Conservation (phyloP, 495 filamentous ascomycete species). For the Tricharina praecox region DNA sequence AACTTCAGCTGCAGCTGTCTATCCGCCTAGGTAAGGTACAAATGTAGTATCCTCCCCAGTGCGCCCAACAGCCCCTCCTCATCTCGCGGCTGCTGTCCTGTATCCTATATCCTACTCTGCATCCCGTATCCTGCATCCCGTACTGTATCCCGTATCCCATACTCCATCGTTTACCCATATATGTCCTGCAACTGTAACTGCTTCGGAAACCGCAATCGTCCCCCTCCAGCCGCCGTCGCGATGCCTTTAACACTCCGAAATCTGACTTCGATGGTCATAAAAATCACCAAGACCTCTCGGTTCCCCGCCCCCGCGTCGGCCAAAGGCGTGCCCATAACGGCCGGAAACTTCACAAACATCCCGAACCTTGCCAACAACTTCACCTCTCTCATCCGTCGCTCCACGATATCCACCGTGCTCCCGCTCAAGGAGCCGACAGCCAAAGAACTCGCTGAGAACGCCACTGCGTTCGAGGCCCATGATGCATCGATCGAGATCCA, state of each 20-base stretch:
- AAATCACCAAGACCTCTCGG: conserved; percentile 57
- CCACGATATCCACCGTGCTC: conserved; percentile 27
- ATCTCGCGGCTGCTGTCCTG: no score
- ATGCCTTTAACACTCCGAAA: conserved; percentile 90
- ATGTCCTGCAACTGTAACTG: no score
- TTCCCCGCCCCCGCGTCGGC: conserved; percentile 39
- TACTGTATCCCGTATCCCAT: no score
- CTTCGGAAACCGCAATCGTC: no score
- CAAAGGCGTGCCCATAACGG: conserved; percentile 10
- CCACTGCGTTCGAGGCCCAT: conserved; percentile 38
- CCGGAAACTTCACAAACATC: conserved; percentile 28
- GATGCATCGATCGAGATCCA: conserved; percentile 39
- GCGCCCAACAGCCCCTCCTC: no score
- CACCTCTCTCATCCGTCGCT: conserved; percentile 31
- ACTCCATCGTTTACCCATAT: no score
- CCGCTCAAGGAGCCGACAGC: conserved; percentile 29
- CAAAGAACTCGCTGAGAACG: conserved; percentile 33
- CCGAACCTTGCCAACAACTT: conserved; percentile 38
- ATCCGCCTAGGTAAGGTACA: no score
- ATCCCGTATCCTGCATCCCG: no score
- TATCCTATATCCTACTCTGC: no score
- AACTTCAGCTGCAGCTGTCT: no score
- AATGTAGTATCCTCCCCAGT: no score
- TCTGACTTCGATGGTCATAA: conserved; percentile 54
- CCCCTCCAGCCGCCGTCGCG: no score